These are phyloP conservation scores for Backusella psychrophila DNA, from an alignment of 192 early-diverging fungal genomes.

Conservation along the genomic window DNA sequence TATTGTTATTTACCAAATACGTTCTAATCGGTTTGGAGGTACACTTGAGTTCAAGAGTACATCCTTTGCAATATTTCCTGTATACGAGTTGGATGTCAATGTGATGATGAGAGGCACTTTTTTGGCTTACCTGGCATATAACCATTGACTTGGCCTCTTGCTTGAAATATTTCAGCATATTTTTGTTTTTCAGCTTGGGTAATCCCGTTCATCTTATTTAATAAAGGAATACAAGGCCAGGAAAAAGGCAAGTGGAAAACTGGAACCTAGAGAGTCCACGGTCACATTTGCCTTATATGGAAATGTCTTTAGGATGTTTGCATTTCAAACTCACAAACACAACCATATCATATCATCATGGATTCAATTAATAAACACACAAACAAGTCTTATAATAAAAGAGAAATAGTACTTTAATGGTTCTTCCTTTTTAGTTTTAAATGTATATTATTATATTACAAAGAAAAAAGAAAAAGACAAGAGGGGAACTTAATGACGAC, in stretches of 20 bases:
- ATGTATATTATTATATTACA: neutral
- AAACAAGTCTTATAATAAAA: neutral
- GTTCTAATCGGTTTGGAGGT: conserved; percentile 39
- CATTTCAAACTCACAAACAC: neutral
- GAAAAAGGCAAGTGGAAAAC: neutral
- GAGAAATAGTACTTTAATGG: neutral
- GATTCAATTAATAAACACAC: neutral
- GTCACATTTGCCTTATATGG: neutral
- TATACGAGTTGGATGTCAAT: neutral
- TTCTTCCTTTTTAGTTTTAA: neutral
- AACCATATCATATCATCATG: neutral
- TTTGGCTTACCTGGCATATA: conserved; percentile 45
- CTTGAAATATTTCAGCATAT: conserved; percentile 56
- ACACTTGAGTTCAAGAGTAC: conserved; percentile 40
- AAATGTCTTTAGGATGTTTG: neutral
- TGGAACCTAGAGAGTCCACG: neutral
- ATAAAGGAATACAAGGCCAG: neutral
- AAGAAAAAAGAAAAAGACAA: neutral
- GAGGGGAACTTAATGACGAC: conserved; percentile 54
- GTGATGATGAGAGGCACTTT: neutral
- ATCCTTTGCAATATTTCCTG: conserved; percentile 35
- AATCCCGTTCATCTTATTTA: conserved; percentile 17
- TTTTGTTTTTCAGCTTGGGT: conserved; percentile 46
- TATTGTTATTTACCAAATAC: conserved; percentile 34
- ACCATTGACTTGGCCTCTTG: conserved; percentile 48